Conservation (phyloP, 2,329 filamentous ascomycete genomes). For the Cadophora gregata region DNA sequence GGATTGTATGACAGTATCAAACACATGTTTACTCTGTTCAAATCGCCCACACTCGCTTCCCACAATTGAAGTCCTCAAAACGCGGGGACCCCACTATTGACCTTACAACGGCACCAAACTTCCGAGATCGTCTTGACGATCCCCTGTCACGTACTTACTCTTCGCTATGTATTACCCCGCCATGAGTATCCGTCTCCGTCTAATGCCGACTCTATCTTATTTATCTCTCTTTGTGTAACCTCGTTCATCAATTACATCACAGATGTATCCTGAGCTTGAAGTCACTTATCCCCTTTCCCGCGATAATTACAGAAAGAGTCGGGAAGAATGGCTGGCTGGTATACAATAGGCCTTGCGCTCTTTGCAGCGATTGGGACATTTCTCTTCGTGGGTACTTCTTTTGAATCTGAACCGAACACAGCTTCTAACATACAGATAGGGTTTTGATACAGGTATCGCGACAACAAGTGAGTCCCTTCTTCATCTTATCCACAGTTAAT, state of each 20-base stretch:
- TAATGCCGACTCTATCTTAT: not conserved
- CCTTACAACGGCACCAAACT: not conserved
- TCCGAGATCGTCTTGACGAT: slow-evolving; percentile 6
- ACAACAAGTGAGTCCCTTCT: slow-evolving; percentile 55
- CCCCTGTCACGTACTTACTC: not conserved
- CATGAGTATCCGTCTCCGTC: not conserved
- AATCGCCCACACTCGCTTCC: not conserved
- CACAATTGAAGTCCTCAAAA: not conserved
- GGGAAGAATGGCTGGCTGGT: slow-evolving; percentile 4
- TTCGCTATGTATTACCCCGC: slow-evolving; percentile 2
- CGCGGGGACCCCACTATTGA: not conserved
- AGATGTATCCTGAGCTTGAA: not conserved
- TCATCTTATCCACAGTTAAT: slow-evolving; percentile 11
- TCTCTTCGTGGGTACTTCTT: slow-evolving; percentile 54
- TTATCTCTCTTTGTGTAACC: not conserved
- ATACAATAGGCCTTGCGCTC: slow-evolving; percentile 53
- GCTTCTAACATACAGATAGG: slow-evolving; percentile 45
- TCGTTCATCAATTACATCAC: not conserved
- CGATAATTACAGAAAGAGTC: not conserved
- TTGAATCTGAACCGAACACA: not conserved
- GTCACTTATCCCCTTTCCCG: not conserved
- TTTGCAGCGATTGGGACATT: slow-evolving; percentile 66
- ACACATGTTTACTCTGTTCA: not conserved
- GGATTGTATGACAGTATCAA: not conserved
- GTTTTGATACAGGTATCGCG: slow-evolving; percentile 65